Base-by-base conservation (phyloP, 441 rosid species). In the Metrosideros polymorpha region DNA sequence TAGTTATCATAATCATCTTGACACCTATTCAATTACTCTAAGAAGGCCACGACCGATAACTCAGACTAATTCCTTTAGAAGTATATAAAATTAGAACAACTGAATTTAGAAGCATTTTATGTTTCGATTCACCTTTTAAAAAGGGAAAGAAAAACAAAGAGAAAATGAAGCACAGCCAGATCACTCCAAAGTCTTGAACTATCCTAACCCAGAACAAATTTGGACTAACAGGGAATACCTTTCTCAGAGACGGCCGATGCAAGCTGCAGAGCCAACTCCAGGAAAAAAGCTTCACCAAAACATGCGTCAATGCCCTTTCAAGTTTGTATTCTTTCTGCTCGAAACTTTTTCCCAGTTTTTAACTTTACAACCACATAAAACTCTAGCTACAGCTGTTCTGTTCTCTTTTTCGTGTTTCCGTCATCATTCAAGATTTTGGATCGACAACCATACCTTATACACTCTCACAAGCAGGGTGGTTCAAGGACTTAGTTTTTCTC, bases 31-130 rank as follows among this genome's bases (percentile, higher is more conserved):
- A 30, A 3, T 17, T 30, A 63, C 42, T 61, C 79, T 9, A 56
- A 53, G 53, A 30, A 86, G 43, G 59, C 82, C 82, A 79, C 85
- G 84, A 87, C 55, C 1, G 25, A 35, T 18, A 85, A 89, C 50
- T 86, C 47, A 6, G 82, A 43, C 53, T 88, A 92, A 53, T 86
- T 88, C 88, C 22, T 92, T 30, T 61, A 7, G 57, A 61, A 61
- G 39, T 61, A 7, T 30, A 61, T 17, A 15, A 61, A 61, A 61
- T 61, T 61, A 29, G 39, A 29, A 59, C 39, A 57, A n/a, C 4
- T 29, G 8, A 29, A 59, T 10, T 29, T 3, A 15, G 22, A 59
- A 29, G 19, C 22, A 29, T 14, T 59, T 59, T 7, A 59, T 29
- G 71, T 3, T 6, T 35, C 75, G 30, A 6, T 6, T 10, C 13